A percentile compares a stretch with the other conserved stretches of the same genome.
Evolutionary conservation across 768 basidiomycete genomes (phyloP).

Genomic region (Lentinula lateritia): DNA sequence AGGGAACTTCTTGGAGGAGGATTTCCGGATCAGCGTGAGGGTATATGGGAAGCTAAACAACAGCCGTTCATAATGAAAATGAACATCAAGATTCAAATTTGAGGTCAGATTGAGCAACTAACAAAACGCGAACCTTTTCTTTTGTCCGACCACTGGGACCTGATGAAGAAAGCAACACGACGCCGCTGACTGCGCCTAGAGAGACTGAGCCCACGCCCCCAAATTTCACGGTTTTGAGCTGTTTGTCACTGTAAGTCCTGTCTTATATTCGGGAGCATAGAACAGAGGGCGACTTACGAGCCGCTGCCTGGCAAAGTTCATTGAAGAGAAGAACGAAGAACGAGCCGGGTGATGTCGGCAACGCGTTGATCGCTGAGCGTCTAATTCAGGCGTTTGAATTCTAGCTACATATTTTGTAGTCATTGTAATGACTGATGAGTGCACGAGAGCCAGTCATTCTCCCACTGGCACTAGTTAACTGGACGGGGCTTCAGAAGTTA

Average conservation of each 20-base stretch:
- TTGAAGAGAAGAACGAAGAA: neutral
- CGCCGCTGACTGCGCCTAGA: neutral
- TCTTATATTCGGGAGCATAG: neutral
- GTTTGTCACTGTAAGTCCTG: no score
- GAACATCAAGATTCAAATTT: neutral
- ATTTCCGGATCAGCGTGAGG: slow-evolving; percentile 54
- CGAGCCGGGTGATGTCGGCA: neutral
- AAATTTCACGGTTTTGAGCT: neutral
- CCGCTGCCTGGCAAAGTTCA: slow-evolving; percentile 5
- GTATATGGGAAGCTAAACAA: slow-evolving; percentile 77
- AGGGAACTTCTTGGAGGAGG: slow-evolving; percentile 67
- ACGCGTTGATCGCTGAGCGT: neutral
- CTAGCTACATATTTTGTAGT: slow-evolving; percentile 11
- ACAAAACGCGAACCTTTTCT: neutral
- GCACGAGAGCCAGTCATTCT: no score
- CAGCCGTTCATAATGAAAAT: no score
- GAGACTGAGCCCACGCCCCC: neutral
- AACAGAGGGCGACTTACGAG: neutral
- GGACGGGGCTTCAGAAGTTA: no score
- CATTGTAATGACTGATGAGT: no score
- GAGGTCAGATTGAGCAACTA: neutral
- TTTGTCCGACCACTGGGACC: neutral
- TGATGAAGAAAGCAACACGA: neutral
- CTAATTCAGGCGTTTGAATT: slow-evolving; percentile 15
- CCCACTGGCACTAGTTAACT: no score